Percentiles rank a stretch among this genome's conserved stretches.
These are phyloP conservation scores for Rhipidocladum racemiflorum DNA, from an alignment of 176 grass and related monocot genomes.

Conservation along the genomic window DNA sequence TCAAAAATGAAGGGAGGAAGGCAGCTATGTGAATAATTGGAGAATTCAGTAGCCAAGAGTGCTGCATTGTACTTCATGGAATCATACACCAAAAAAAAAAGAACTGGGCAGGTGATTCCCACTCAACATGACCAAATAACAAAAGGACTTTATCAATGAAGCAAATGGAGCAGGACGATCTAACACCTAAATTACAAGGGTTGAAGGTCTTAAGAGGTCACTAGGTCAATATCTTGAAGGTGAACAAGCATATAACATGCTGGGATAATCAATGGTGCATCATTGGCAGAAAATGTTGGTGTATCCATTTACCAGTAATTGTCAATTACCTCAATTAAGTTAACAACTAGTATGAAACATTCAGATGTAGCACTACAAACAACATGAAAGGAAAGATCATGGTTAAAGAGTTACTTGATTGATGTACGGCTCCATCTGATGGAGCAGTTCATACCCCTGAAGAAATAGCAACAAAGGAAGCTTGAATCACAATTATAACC, in stretches of 20 bases:
- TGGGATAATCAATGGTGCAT: not conserved
- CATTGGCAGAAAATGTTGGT: not conserved
- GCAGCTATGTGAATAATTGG: not conserved
- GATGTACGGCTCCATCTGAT: slow-evolving; percentile 99
- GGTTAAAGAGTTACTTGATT: slow-evolving; percentile 66
- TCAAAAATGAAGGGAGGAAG: not conserved
- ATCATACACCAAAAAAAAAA: not conserved
- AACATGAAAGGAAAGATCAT: slow-evolving; percentile 14
- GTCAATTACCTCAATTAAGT: not conserved
- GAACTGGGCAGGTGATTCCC: not conserved
- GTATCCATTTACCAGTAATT: not conserved
- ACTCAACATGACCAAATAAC: not conserved
- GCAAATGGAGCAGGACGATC: not conserved
- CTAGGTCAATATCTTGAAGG: slow-evolving; percentile 1
- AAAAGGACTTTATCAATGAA: slow-evolving; percentile 5
- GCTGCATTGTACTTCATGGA: slow-evolving; percentile 8
- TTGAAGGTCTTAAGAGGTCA: not conserved
- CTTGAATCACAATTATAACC: slow-evolving; percentile 24
- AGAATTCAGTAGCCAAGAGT: slow-evolving; percentile 2
- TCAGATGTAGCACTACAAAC: slow-evolving; percentile 11
- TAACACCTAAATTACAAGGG: not conserved
- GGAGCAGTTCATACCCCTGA: slow-evolving; percentile 95
- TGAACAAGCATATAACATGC: not conserved
- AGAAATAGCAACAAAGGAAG: slow-evolving; percentile 26
- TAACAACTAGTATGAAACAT: not conserved